Base-by-base conservation (phyloP, 2,329 filamentous ascomycete genomes). In the Aspergillus tamarii region DNA sequence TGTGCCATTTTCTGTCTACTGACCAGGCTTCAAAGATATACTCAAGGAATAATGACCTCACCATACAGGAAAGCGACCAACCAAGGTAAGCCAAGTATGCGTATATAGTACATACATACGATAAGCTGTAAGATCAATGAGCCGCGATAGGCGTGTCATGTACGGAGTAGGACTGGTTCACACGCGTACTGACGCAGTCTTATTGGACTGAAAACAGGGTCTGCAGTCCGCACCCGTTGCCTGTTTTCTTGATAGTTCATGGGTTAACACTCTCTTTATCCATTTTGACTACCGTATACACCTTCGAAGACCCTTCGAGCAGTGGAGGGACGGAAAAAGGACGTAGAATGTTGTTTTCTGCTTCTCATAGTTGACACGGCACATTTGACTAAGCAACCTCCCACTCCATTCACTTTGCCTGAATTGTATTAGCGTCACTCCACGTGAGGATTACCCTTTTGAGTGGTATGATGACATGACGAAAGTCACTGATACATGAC, bases 391-490 rank as follows among this genome's bases (percentile, higher is more conserved):
- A 39, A 23, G 52, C 21, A 39, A 16, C 10, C 28, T 8, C 26
- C 26, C 9, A 52, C 12, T 34, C 3, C 9, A 21, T 9, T 10
- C 19, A 3, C n/a, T 16, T 55, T 16, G 14, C 30, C 52, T 3
- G 5, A 39, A 23, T 3, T 14, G 52, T 39, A 28, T 32, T 60
- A 53, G 60, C 36, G 54, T 16, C 23, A 16, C 7, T 9, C 10
- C 60, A 62, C 60, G 60, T 62, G 60, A 57, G 41, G 23, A 28
- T 45, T 58, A 50, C 46, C 45, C 30, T 50, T 62, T 52, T n/a
- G 60, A 41, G 34, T 34, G 45, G 36, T 32, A 41, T 43, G 46
- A 50, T 57, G 26, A 41, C 12, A 50, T 57, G 26, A 41, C 12
- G 39, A 52, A 32, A 16, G 21, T 53, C 26, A 34, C n/a, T 34